Evolutionary conservation across 2,329 filamentous ascomycete genomes (phyloP).

Genomic region (Ophiostoma sp.): DNA sequence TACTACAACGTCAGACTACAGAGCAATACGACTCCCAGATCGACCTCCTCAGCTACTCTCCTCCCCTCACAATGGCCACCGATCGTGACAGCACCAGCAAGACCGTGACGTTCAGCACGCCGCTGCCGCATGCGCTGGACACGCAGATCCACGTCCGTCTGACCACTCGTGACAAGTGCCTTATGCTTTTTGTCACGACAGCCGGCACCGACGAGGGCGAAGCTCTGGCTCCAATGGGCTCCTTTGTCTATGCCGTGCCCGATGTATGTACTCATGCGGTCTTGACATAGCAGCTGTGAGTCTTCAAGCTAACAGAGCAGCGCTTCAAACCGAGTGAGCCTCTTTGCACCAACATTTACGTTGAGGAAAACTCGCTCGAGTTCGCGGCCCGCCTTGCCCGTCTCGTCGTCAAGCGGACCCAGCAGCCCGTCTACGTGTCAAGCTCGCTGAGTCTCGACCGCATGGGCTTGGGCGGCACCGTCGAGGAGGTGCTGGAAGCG

Average conservation of each 20-base stretch:
- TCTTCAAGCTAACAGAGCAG: conserved; percentile 36
- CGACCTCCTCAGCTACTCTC: background rate
- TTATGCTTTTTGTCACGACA: conserved; percentile 64
- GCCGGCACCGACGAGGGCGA: conserved; percentile 44
- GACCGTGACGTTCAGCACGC: conserved; percentile 55
- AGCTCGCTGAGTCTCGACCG: conserved; percentile 79
- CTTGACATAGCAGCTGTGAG: background rate
- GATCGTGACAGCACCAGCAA: conserved; percentile 17
- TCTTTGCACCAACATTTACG: conserved; percentile 77
- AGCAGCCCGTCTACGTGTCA: conserved; percentile 82
- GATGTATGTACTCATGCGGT: conserved; percentile 60
- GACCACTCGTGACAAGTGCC: conserved; percentile 57
- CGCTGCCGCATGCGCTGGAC: conserved; percentile 60
- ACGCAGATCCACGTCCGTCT: conserved; percentile 63
- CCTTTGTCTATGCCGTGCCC: conserved; percentile 90
- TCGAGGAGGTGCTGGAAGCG: conserved; percentile 93
- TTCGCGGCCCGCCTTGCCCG: conserved; percentile 85
- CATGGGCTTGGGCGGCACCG: conserved; percentile 72
- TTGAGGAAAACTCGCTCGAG: conserved; percentile 73
- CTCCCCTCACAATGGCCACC: background rate
- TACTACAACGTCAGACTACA: background rate
- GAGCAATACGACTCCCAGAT: background rate
- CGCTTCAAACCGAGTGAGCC: conserved; percentile 59
- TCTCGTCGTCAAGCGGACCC: conserved; percentile 71
- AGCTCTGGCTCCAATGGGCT: conserved; percentile 66